These are phyloP conservation scores for Venturia pyrina DNA, from an alignment of 2,329 filamentous ascomycete genomes.

Conservation along the genomic window DNA sequence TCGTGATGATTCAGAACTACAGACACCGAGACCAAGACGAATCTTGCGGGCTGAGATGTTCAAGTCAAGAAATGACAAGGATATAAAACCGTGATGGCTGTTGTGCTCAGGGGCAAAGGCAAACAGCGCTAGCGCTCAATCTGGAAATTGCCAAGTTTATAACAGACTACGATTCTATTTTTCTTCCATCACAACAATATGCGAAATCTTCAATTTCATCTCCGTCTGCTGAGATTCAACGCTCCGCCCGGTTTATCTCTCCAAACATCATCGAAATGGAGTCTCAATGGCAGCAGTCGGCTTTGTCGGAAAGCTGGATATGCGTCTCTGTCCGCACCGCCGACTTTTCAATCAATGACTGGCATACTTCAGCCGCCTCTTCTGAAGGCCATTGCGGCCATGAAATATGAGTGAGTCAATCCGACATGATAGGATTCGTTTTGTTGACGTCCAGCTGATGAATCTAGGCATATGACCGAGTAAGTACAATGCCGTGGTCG, in stretches of 20 bases:
- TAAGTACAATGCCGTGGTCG: not conserved
- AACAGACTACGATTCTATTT: not conserved
- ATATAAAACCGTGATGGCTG: not conserved
- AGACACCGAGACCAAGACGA: no score
- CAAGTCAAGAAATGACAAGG: not conserved
- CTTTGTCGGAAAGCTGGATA: not conserved
- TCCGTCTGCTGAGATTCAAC: not conserved
- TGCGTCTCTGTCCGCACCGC: not conserved
- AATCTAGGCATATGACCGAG: not conserved
- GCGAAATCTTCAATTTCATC: constrained; percentile 1
- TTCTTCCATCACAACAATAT: constrained; percentile 2
- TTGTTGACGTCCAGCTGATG: not conserved
- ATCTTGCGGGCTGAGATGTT: not conserved
- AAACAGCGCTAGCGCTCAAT: not conserved
- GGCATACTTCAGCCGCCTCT: constrained; percentile 21
- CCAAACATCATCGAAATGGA: not conserved
- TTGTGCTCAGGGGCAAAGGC: not conserved
- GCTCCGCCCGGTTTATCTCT: not conserved
- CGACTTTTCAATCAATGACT: constrained; percentile 17
- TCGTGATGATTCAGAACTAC: no score
- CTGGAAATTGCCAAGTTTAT: not conserved
- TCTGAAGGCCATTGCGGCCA: constrained; percentile 24
- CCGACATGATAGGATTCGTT: constrained; percentile 10
- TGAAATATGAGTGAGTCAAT: constrained; percentile 27
- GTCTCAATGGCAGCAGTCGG: not conserved